Conservation (phyloP, 306 rosid genomes). For the Gynostemma pentaphyllum region DNA sequence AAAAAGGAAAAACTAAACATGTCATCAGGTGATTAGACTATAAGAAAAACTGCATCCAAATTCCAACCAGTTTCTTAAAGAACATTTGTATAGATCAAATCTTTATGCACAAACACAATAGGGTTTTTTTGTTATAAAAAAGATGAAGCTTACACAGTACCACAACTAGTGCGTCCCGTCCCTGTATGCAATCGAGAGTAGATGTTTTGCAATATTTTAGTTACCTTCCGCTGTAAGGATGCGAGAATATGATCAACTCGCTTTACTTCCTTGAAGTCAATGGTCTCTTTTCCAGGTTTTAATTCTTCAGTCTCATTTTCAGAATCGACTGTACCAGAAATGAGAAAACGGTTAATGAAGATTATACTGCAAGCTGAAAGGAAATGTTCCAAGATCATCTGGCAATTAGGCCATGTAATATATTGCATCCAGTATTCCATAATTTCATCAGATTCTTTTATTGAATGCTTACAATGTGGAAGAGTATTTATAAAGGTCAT, state of each 20-base stretch:
- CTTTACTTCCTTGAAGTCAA: slow-evolving; percentile 61
- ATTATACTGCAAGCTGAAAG: not conserved
- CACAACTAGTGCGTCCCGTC: too few relatives aligned
- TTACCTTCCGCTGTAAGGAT: slow-evolving; percentile 69
- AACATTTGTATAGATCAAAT: not conserved
- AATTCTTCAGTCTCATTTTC: slow-evolving; percentile 58
- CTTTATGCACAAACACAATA: not conserved
- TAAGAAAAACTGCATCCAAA: not conserved
- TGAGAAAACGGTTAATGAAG: slow-evolving; percentile 15
- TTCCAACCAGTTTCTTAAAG: not conserved
- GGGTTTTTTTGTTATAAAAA: not conserved
- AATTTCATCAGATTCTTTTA: too few relatives aligned
- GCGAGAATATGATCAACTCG: slow-evolving; percentile 78
- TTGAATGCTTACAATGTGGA: too few relatives aligned
- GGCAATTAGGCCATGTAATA: not conserved
- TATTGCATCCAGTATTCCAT: not conserved
- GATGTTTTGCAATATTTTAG: slow-evolving; percentile 1
- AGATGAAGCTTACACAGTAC: not conserved
- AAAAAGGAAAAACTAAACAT: not conserved
- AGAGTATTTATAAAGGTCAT: not conserved
- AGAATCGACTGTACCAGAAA: slow-evolving; percentile 49
- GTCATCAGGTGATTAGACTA: not conserved
- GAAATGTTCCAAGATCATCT: not conserved
- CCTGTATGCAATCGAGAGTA: not conserved
- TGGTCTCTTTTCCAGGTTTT: slow-evolving; percentile 53